phyloP scores from a whole-genome alignment of 2,329 filamentous ascomycete genomes.

The Colletotrichum coccodes region DNA sequence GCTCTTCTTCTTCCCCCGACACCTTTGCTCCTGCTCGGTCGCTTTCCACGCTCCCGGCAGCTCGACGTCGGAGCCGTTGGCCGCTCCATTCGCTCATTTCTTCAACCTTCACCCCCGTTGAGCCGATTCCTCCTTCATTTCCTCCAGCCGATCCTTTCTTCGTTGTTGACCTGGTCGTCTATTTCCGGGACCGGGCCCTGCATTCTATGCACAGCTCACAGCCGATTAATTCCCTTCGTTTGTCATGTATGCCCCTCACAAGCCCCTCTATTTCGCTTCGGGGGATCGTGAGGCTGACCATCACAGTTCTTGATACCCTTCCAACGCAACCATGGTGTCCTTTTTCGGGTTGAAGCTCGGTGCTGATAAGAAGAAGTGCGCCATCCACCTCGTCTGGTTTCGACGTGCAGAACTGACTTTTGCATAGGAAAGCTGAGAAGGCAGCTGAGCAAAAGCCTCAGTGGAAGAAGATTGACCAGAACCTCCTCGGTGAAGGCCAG shows the following conservation, averaged over 20 bases:
- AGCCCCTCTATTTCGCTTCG: constrained; percentile 10
- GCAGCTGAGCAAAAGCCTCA: constrained; percentile 35
- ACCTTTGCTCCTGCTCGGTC: constrained; percentile 15
- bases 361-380: constrained; percentile 64
- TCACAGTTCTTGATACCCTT: constrained; percentile 20
- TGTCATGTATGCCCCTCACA: constrained; percentile 27
- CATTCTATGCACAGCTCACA: constrained; percentile 25
- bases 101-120: neutral
- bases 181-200: neutral
- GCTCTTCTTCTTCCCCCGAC: constrained; percentile 24
- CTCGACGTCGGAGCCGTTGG: constrained; percentile 22
- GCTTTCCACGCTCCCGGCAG: constrained; percentile 6
- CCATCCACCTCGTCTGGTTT: neutral
- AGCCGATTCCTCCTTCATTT: constrained; percentile 9
- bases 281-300: neutral
- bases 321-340: constrained; percentile 59
- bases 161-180: constrained; percentile 12
- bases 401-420: neutral
- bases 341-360: constrained; percentile 68
- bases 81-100: constrained; percentile 5
- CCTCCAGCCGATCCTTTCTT: neutral
- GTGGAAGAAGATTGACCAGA: constrained; percentile 46
- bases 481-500: constrained; percentile 45
- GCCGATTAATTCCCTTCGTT: constrained; percentile 12
- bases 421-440: constrained; percentile 35